phyloP scores from a whole-genome alignment of 2,329 filamentous ascomycete genomes.

The Penicillium polonicum region DNA sequence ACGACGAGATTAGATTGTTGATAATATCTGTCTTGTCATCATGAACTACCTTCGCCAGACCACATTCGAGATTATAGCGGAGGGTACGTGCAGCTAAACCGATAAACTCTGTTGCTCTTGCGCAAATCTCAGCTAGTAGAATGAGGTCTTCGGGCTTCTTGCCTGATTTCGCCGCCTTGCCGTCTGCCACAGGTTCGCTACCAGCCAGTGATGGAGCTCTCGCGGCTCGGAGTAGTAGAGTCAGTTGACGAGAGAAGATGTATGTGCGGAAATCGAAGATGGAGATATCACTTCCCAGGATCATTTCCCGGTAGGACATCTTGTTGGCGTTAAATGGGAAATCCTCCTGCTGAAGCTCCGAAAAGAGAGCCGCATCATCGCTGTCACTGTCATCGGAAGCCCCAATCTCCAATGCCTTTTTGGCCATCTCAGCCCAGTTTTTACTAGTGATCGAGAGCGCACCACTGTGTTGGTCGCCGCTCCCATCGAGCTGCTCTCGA shows the following conservation, averaged over 20 bases:
- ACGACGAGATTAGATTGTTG: slow-evolving; percentile 50
- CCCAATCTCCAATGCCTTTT: slow-evolving; percentile 50
- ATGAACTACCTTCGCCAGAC: slow-evolving; percentile 49
- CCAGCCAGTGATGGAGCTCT: slow-evolving; percentile 52
- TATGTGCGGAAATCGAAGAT: slow-evolving; percentile 95
- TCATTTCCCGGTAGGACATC: slow-evolving; percentile 87
- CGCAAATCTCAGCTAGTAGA: slow-evolving; percentile 82
- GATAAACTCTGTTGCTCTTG: slow-evolving; percentile 79
- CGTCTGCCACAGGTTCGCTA: slow-evolving; percentile 30
- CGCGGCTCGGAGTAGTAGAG: slow-evolving; percentile 77
- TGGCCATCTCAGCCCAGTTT: slow-evolving; percentile 64
- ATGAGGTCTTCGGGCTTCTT: slow-evolving; percentile 69
- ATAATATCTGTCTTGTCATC: slow-evolving; percentile 37
- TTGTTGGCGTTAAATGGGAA: slow-evolving; percentile 54
- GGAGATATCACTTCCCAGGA: slow-evolving; percentile 91
- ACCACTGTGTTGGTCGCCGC: slow-evolving; percentile 66
- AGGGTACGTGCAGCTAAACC: slow-evolving; percentile 76
- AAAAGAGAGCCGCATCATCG: slow-evolving; percentile 30
- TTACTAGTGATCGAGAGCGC: slow-evolving; percentile 71
- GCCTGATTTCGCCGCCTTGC: slow-evolving; percentile 52
- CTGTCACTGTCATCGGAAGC: slow-evolving; percentile 30
- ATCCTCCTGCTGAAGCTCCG: slow-evolving; percentile 31
- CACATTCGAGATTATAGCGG: slow-evolving; percentile 71
- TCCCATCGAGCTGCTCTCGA: slow-evolving; percentile 65
- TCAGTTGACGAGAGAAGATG: slow-evolving; percentile 85